A percentile compares a stretch with the other conserved stretches of the same genome.
phyloP scores from a whole-genome alignment of 768 basidiomycete genomes.

The Mycena kentingensis region DNA sequence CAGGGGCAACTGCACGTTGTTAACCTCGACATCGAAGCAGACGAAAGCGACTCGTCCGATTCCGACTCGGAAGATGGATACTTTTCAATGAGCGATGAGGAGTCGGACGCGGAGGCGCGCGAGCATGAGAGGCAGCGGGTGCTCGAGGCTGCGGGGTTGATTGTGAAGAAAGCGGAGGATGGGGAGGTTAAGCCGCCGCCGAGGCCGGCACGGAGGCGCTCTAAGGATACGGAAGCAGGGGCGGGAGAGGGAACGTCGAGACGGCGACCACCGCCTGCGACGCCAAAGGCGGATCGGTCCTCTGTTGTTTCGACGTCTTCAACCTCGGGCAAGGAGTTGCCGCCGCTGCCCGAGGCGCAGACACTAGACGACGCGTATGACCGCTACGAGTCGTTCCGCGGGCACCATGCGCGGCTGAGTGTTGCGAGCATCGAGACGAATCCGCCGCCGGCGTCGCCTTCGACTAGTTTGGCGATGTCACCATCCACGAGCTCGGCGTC shows the following conservation, averaged over 20 bases:
- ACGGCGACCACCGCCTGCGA: constrained; percentile 55
- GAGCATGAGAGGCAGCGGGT: constrained; percentile 79
- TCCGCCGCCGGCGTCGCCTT: constrained; percentile 41
- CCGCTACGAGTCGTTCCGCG: constrained; percentile 81
- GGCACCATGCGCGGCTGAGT: constrained; percentile 56
- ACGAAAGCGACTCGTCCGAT: constrained; percentile 30
- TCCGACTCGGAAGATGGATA: constrained; percentile 46
- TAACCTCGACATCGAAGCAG: constrained; percentile 16
- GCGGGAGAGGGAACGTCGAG: constrained; percentile 27
- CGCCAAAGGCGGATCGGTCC: constrained; percentile 37
- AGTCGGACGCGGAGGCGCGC: constrained; percentile 55
- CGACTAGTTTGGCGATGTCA: constrained; percentile 29
- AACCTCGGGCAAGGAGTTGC: constrained; percentile 53
- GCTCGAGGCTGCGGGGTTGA: constrained; percentile 85
- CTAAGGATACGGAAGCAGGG: constrained; percentile 19
- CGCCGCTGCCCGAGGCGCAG: constrained; percentile 43
- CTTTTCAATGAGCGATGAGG: constrained; percentile 46
- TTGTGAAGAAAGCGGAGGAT: constrained; percentile 59
- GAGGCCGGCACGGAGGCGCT: constrained; percentile 35
- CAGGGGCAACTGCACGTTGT: background rate
- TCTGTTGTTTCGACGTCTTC: constrained; percentile 29
- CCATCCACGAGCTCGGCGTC: constrained; percentile 15
- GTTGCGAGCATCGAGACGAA: constrained; percentile 59
- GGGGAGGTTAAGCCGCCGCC: constrained; percentile 52
- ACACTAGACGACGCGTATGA: constrained; percentile 83